phyloP scores from a whole-genome alignment of 805 yeast species.

The Ogataea methylovora region DNA sequence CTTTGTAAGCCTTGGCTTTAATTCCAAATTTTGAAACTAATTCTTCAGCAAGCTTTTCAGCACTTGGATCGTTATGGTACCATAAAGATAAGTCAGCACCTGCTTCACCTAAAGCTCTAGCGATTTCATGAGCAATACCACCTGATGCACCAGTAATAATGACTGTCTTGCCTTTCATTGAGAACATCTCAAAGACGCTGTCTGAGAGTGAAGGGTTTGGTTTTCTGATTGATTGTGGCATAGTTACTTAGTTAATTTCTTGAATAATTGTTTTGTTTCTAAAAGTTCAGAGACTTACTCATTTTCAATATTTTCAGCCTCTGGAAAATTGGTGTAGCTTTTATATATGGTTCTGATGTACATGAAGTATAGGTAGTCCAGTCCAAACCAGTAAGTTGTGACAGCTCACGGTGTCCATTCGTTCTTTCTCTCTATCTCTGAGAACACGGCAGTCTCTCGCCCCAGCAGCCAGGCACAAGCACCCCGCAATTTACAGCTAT shows the following conservation, averaged over 20 bases:
- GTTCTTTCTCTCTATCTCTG: too few relatives aligned
- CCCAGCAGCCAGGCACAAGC: too few relatives aligned
- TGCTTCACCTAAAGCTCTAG: slow-evolving; percentile 27
- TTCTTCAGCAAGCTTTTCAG: slow-evolving; percentile 14
- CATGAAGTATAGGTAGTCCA: too few relatives aligned
- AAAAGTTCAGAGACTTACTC: background rate
- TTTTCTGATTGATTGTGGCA: slow-evolving; percentile 9
- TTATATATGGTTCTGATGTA: too few relatives aligned
- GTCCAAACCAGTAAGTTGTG: too few relatives aligned
- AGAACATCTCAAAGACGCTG: slow-evolving; percentile 23
- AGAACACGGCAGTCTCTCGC: too few relatives aligned
- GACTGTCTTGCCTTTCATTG: slow-evolving; percentile 29
- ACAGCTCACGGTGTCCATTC: too few relatives aligned
- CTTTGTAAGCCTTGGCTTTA: slow-evolving; percentile 9
- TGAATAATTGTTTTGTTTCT: too few relatives aligned
- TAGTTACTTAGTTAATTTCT: slow-evolving; percentile 1
- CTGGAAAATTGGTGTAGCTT: too few relatives aligned
- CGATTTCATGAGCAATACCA: slow-evolving; percentile 28
- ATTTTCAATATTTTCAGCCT: too few relatives aligned
- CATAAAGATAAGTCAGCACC: slow-evolving; percentile 29
- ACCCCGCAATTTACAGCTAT: too few relatives aligned
- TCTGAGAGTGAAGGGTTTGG: slow-evolving; percentile 8
- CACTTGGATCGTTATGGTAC: slow-evolving; percentile 23
- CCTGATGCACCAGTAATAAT: slow-evolving; percentile 27
- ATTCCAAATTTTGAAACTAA: slow-evolving; percentile 30